Evolutionary conservation across 2,329 filamentous ascomycete genomes (phyloP), one percentile per base, ranked within the genome.

Genomic region (Bimuria novae-zelandiae): DNA sequence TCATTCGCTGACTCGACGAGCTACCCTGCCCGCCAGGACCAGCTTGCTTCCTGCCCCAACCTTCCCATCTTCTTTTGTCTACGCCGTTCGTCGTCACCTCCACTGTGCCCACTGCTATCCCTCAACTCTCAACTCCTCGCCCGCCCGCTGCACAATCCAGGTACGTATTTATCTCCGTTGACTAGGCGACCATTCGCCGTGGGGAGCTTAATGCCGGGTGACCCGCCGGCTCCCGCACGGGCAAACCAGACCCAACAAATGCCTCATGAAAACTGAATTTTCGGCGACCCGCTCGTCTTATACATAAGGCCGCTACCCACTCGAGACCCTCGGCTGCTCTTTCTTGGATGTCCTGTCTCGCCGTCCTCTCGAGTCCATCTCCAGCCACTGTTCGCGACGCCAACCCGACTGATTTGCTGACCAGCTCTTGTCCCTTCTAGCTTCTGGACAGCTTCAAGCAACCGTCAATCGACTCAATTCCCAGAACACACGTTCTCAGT

Each of bases 231-330:
- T 62, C 61, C 68, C 65, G 61, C 51, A 60, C 62, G 56, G 56
- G 60, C 52, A 64, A 57, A 53, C 57, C 54, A 55, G 54, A 53
- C 64, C 61, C 69, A 66, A 65, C 67, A 67, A 70, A 72, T 71
- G 61, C 70, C 69, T 70, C 69, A 72, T 58, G 45, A 55, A 44
- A 60, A 65, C 64, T 69, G 65, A 68, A 65, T 68, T 71, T 72
- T 71, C 65, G 61, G 67, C 59, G 37, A 62, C 41, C 58, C 56
- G 59, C 54, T 55, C 43, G 50, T 58, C 44, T 70, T 72, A 66
- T n/a, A n/a, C n/a, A n/a, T 70, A 70, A 69, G 61, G 48, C 62
- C 57, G 59, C 53, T 55, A 56, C 52, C 51, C 54, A 58, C 51
- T 60, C 54, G 49, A 48, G 44, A 25, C 49, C 59, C 36, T 61